Evolutionary conservation across 148 eudicot genomes (phyloP).

Genomic region (Rhododendron ovatum): DNA sequence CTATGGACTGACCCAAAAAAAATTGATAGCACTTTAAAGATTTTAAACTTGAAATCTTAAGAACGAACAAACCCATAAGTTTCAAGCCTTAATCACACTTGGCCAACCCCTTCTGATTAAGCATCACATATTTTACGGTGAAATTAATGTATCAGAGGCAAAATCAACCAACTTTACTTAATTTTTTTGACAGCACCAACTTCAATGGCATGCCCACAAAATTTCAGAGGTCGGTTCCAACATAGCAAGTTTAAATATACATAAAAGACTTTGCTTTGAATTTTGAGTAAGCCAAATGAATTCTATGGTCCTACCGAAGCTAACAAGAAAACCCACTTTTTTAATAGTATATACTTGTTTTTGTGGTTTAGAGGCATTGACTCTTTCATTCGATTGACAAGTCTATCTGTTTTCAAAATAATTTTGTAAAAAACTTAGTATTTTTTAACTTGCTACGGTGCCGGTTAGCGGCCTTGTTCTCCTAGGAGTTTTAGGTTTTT

Average conservation of each 20-base stretch:
- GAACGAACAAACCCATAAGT: neutral
- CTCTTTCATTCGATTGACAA: too few species aligned
- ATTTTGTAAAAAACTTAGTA: neutral
- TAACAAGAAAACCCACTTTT: neutral
- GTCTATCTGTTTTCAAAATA: neutral
- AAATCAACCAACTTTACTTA: neutral
- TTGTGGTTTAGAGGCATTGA: neutral
- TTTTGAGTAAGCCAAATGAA: neutral
- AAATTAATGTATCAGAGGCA: neutral
- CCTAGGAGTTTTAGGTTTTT: too few species aligned
- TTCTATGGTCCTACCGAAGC: neutral
- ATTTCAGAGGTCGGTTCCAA: neutral
- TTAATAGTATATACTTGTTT: neutral
- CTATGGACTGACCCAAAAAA: neutral
- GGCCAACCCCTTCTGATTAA: neutral
- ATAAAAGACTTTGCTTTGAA: neutral
- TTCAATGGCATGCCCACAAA: neutral
- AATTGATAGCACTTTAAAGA: too few species aligned
- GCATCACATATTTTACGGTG: neutral
- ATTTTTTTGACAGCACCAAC: neutral
- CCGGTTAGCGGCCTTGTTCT: neutral
- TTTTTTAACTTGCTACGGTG: neutral
- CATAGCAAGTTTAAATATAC: neutral
- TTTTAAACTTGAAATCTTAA: neutral
- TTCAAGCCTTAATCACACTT: neutral